phyloP scores from a whole-genome alignment of 1,139 yeast genomes.

The Taiozyma sp. region DNA sequence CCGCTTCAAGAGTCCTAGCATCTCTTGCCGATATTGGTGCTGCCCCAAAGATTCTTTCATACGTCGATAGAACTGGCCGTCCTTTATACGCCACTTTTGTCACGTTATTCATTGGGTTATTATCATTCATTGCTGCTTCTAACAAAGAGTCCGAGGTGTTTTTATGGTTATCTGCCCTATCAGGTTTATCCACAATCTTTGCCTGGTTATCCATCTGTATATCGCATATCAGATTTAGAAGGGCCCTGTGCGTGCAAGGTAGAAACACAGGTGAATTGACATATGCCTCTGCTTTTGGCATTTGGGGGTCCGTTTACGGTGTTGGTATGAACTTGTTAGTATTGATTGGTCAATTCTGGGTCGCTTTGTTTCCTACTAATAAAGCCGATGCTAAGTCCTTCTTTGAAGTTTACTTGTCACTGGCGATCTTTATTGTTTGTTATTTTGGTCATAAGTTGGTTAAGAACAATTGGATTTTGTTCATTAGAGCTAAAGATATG shows the following conservation, averaged over 20 bases:
- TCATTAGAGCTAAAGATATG: slow-evolving; percentile 44
- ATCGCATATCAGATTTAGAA: slow-evolving; percentile 57
- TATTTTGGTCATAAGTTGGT: slow-evolving; percentile 53
- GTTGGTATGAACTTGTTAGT: slow-evolving; percentile 43
- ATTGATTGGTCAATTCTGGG: slow-evolving; percentile 58
- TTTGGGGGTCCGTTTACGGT: slow-evolving; percentile 48
- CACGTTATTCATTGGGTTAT: slow-evolving; percentile 48
- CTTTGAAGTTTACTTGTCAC: slow-evolving; percentile 58
- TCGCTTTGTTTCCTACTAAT: slow-evolving; percentile 58
- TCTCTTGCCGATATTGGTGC: slow-evolving; percentile 61
- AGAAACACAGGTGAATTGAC: slow-evolving; percentile 47
- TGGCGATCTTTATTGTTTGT: slow-evolving; percentile 52
- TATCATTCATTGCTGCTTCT: slow-evolving; percentile 61
- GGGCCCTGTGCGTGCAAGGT: slow-evolving; percentile 48
- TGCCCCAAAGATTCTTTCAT: slow-evolving; percentile 52
- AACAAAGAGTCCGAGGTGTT: slow-evolving; percentile 51
- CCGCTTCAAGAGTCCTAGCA: slow-evolving; percentile 59
- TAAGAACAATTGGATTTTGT: slow-evolving; percentile 45
- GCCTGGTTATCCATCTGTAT: slow-evolving; percentile 64
- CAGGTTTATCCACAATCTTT: slow-evolving; percentile 60
- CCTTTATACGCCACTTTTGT: slow-evolving; percentile 52
- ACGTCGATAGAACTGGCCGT: slow-evolving; percentile 60
- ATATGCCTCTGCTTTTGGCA: slow-evolving; percentile 48
- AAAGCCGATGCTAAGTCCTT: slow-evolving; percentile 50
- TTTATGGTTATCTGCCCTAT: slow-evolving; percentile 60